A percentile compares a stretch with the other conserved stretches of the same genome.
Evolutionary conservation across 371 early-diverging fungal species (phyloP).

Genomic region (Syncephalastrum sp.): DNA sequence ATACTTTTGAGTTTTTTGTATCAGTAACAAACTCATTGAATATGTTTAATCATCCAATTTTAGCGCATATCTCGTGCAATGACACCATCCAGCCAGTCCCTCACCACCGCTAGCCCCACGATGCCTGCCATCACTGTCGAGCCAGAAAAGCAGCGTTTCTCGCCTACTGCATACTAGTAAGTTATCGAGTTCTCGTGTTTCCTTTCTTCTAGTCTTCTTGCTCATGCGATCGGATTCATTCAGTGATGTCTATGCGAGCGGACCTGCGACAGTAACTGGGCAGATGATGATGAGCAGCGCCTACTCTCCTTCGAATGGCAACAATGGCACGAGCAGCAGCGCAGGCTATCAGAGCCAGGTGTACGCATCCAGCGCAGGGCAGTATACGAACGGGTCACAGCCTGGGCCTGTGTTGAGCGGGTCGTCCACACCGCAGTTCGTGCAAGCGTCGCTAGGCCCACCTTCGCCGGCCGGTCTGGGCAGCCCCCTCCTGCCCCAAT

Average conservation of each 20-base stretch:
- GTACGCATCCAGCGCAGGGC: slow-evolving; percentile 8
- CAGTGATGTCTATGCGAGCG: slow-evolving; percentile 24
- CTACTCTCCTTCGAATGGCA: slow-evolving; percentile 17
- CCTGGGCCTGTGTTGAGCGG: slow-evolving; percentile 10
- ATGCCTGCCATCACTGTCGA: slow-evolving; percentile 16
- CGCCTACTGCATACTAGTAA: slow-evolving; percentile 17
- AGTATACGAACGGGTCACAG: neutral
- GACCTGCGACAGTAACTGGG: slow-evolving; percentile 10
- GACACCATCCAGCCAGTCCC: slow-evolving; percentile 19
- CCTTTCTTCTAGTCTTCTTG: neutral
- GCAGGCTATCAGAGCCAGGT: slow-evolving; percentile 19
- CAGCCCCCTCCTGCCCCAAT: slow-evolving; percentile 22
- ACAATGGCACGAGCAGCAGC: slow-evolving; percentile 7
- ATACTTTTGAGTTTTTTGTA: neutral
- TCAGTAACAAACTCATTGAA: neutral
- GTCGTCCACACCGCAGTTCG: slow-evolving; percentile 19
- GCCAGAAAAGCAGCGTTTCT: slow-evolving; percentile 16
- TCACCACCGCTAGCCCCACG: slow-evolving; percentile 16
- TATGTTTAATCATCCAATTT: too few species aligned
- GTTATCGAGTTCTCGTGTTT: neutral
- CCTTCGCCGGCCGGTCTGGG: slow-evolving; percentile 16
- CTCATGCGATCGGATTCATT: neutral
- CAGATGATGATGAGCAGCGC: slow-evolving; percentile 27
- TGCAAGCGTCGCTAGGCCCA: slow-evolving; percentile 19
- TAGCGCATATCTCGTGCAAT: slow-evolving; percentile 9